phyloP scores from a whole-genome alignment of 257 asterid genomes.

The Osmanthus fragrans region DNA sequence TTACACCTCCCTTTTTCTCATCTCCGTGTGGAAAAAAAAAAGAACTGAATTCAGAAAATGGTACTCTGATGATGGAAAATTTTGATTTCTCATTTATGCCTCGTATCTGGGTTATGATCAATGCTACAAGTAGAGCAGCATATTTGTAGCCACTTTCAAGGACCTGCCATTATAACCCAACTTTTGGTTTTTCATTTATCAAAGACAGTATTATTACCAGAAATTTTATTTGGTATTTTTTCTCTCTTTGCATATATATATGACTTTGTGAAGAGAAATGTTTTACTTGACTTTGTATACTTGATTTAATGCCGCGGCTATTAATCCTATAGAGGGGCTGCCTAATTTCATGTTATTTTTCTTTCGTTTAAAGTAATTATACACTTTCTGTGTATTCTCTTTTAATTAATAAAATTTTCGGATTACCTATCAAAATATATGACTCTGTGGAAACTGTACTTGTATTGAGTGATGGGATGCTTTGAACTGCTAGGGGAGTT shows the following conservation, averaged over 20 bases:
- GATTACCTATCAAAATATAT: no score
- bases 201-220: neutral
- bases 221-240: no score
- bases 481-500: slow-evolving; percentile 72
- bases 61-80: neutral
- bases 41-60: neutral
- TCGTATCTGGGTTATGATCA: neutral
- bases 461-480: neutral
- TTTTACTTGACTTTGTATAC: no score
- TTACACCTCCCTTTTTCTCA: neutral
- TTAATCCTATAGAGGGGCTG: no score
- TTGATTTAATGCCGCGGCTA: no score
- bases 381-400: no score
- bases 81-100: neutral
- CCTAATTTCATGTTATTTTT: no score
- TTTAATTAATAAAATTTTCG: no score
- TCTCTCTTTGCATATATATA: neutral
- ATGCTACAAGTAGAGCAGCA: neutral
- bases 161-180: neutral
- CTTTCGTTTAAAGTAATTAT: no score
- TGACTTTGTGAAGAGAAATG: no score
- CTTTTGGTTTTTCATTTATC: neutral
- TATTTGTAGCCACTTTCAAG: neutral
- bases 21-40: fast-evolving
- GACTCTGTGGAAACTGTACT: neutral